phyloP scores from a whole-genome alignment of 2,329 filamentous ascomycete species.

The Cadophora luteo-olivacea region DNA sequence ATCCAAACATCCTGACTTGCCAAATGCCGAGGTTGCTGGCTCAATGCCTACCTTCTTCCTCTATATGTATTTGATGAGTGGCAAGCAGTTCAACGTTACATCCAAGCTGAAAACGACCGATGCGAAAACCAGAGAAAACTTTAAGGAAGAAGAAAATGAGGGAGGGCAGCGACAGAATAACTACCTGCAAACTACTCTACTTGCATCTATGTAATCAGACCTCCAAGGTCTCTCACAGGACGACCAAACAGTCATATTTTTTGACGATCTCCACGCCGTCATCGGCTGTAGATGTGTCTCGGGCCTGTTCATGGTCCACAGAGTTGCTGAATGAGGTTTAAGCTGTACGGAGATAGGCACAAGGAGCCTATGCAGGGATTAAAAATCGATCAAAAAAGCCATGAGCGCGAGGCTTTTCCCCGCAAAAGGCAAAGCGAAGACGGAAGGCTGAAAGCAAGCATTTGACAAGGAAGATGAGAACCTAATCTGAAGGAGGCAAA shows the following conservation, averaged over 20 bases:
- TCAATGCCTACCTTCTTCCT: not conserved
- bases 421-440: slow-evolving; percentile 15
- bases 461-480: not conserved
- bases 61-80: slow-evolving; percentile 7
- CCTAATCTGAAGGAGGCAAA: not conserved
- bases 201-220: slow-evolving; percentile 16
- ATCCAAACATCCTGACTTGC: slow-evolving; percentile 26
- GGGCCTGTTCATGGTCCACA: not conserved
- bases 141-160: not conserved
- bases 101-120: not conserved
- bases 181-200: not conserved
- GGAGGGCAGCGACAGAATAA: not conserved
- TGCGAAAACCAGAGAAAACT: not conserved
- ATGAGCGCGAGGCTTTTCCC: slow-evolving; percentile 2
- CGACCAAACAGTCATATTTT: not conserved
- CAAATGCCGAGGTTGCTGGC: not conserved
- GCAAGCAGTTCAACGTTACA: slow-evolving; percentile 18
- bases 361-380: not conserved
- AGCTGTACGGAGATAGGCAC: not conserved
- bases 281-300: not conserved
- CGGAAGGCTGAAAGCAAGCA: slow-evolving; percentile 16
- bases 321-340: not conserved
- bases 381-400: not conserved
- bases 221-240: slow-evolving; percentile 8
- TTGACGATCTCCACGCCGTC: not conserved